A percentile compares a stretch with the other conserved stretches of the same genome.
Conservation (phyloP, 2,329 filamentous ascomycete species). For the Ceratocystis albifundus region DNA sequence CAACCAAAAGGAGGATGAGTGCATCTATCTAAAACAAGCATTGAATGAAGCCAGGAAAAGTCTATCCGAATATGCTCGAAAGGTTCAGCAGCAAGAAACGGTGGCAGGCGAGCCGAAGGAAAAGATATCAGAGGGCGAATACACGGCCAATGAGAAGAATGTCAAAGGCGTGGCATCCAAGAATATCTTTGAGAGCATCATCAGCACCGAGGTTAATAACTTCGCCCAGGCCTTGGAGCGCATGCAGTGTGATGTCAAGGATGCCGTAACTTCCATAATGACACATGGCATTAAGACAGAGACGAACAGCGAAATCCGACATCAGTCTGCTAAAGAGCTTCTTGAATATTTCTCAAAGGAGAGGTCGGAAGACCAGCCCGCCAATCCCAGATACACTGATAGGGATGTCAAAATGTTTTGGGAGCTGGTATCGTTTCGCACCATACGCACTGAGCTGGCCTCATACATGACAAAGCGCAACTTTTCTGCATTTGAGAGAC, state of each 20-base stretch:
- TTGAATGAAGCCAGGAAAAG: not conserved
- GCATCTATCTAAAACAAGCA: not conserved
- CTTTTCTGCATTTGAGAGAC: not conserved
- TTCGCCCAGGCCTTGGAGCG: not conserved
- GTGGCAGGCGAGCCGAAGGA: not conserved
- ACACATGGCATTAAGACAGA: not conserved
- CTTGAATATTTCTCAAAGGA: not conserved
- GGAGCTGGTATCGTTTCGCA: not conserved
- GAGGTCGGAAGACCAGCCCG: not conserved
- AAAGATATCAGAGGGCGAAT: not conserved
- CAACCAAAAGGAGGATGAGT: not conserved
- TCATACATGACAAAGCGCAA: not conserved
- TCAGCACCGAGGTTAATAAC: not conserved
- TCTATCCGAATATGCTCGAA: not conserved
- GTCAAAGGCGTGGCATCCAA: not conserved
- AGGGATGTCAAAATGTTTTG: not conserved
- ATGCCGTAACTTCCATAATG: not conserved
- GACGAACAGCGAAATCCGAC: not conserved
- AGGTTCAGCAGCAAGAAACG: not conserved
- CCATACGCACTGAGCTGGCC: not conserved
- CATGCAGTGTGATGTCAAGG: not conserved
- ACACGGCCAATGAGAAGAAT: not conserved
- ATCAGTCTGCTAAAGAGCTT: slow-evolving; percentile 1
- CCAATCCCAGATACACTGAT: not conserved
- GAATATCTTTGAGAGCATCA: not conserved